These are phyloP conservation scores for Pichia sp. DNA, from an alignment of 1,139 yeast species.

Conservation along the genomic window DNA sequence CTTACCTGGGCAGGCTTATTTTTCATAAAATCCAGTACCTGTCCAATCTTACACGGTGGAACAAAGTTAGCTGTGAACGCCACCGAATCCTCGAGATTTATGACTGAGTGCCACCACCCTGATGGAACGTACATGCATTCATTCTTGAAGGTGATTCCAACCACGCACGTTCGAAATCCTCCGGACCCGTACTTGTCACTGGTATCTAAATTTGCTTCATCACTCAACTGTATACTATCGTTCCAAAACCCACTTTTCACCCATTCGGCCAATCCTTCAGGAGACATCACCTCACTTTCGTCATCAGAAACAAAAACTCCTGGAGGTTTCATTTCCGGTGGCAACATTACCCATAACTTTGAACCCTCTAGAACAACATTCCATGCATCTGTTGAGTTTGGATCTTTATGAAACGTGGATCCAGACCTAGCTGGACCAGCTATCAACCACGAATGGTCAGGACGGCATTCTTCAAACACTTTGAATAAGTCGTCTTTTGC, in stretches of 20 bases:
- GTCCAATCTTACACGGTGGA: constrained; percentile 54
- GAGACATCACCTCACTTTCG: constrained; percentile 89
- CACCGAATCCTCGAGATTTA: constrained; percentile 71
- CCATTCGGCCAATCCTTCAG: constrained; percentile 90
- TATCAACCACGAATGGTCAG: constrained; percentile 88
- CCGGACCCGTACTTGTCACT: constrained; percentile 19
- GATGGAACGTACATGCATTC: constrained; percentile 87
- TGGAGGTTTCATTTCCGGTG: constrained; percentile 73
- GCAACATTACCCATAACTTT: constrained; percentile 86
- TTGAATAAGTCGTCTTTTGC: constrained; percentile 42
- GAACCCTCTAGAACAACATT: constrained; percentile 70
- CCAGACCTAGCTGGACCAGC: constrained; percentile 80
- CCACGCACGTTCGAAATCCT: constrained; percentile 39
- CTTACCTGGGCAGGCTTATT: constrained; percentile 67
- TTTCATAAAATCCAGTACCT: constrained; percentile 64
- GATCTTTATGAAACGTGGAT: constrained; percentile 89
- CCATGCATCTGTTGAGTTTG: constrained; percentile 90
- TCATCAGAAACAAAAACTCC: constrained; percentile 75
- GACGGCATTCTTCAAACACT: constrained; percentile 53
- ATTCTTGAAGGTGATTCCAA: constrained; percentile 76
- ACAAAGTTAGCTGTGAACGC: constrained; percentile 88
- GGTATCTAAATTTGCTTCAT: constrained; percentile 23
- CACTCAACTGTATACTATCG: constrained; percentile 45
- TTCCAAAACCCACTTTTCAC: constrained; percentile 74
- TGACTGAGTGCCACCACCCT: constrained; percentile 96